Conservation (phyloP, 106 monocot species). For the Xerophyta viscosa region DNA sequence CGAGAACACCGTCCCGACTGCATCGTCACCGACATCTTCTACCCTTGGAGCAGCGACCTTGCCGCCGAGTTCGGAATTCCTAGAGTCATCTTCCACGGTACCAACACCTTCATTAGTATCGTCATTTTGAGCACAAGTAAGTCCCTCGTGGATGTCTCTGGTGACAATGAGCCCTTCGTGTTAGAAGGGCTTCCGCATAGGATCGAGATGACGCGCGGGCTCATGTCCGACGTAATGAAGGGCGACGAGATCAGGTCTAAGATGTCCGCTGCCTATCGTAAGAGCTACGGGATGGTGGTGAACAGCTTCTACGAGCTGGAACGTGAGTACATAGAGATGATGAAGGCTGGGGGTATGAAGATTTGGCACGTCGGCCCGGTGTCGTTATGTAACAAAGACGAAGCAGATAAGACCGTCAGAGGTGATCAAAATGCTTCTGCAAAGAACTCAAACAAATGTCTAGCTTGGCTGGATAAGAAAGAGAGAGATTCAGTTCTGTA, state of each 20-base stretch:
- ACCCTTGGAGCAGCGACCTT: conserved; percentile 23
- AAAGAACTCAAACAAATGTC: neutral
- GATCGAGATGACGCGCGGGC: neutral
- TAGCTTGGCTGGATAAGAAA: conserved; percentile 25
- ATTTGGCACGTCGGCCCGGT: conserved; percentile 32
- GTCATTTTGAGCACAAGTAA: too few species aligned
- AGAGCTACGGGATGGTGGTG: conserved; percentile 16
- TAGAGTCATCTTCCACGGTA: conserved; percentile 28
- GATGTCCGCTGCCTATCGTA: neutral
- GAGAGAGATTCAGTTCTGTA: conserved; percentile 24
- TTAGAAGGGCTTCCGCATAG: neutral
- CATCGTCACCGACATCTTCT: conserved; percentile 30
- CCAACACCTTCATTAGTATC: conserved; percentile 24
- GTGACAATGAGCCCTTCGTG: conserved; percentile 1
- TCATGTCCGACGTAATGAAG: too few species aligned
- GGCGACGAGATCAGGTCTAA: neutral
- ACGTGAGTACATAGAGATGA: conserved; percentile 18
- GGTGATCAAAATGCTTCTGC: conserved; percentile 3
- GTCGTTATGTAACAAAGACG: conserved; percentile 6
- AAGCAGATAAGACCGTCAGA: neutral
- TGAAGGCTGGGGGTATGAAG: neutral
- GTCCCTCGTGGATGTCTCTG: too few species aligned
- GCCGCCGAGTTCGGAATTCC: conserved; percentile 14
- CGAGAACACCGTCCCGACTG: conserved; percentile 17
- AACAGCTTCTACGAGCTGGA: conserved; percentile 49